Conservation (phyloP, 2,329 filamentous ascomycete genomes). For the Fusarium sp. region DNA sequence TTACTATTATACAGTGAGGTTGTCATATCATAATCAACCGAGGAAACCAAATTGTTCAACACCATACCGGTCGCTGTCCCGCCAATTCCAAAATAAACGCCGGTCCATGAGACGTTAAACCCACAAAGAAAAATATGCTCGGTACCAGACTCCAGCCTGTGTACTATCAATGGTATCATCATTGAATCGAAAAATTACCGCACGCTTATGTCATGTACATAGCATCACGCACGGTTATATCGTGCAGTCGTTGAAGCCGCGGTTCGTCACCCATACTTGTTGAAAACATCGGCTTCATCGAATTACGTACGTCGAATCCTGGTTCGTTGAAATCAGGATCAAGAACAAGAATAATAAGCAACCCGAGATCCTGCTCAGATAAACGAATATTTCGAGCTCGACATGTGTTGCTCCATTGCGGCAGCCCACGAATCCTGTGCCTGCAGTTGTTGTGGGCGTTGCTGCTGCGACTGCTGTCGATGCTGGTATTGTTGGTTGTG, state of each 20-base stretch:
- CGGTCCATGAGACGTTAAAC: constrained; percentile 36
- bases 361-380: constrained; percentile 47
- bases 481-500: constrained; percentile 27
- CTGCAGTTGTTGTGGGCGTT: constrained; percentile 36
- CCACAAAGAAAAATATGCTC: constrained; percentile 32
- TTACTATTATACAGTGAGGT: constrained; percentile 41
- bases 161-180: constrained; percentile 31
- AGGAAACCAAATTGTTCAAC: constrained; percentile 26
- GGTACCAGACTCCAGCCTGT: constrained; percentile 44
- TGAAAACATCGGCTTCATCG: constrained; percentile 22
- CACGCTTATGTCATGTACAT: constrained; percentile 2
- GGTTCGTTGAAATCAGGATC: neutral
- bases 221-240: constrained; percentile 18
- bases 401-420: constrained; percentile 50
- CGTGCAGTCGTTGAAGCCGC: constrained; percentile 35
- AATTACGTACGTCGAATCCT: constrained; percentile 18
- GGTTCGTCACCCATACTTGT: constrained; percentile 21
- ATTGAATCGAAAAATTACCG: constrained; percentile 19
- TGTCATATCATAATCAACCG: constrained; percentile 37
- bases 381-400: constrained; percentile 50
- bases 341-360: constrained; percentile 25
- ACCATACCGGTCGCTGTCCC: constrained; percentile 7
- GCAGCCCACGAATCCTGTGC: constrained; percentile 55
- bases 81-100: constrained; percentile 42
- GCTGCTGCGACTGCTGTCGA: constrained; percentile 30